Conservation (phyloP, 2,329 filamentous ascomycete species). For the Emericellopsis atlantica region DNA sequence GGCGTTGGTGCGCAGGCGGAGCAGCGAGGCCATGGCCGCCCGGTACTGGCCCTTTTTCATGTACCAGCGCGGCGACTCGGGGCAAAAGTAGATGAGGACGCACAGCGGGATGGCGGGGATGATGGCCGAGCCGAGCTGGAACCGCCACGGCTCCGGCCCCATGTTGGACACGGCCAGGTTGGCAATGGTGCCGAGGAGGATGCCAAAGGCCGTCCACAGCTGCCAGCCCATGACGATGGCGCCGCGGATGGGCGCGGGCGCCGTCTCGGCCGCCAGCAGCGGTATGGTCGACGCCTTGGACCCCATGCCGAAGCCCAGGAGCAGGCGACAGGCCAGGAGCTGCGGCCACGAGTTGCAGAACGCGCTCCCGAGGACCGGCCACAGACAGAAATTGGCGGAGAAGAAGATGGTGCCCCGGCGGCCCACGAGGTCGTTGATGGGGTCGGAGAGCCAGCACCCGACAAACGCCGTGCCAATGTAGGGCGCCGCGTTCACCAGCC, state of each 20-base stretch:
- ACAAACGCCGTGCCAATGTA: constrained; percentile 34
- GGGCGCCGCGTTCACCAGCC: constrained; percentile 51
- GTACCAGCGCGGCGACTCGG: constrained; percentile 52
- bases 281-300: constrained; percentile 61
- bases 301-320: constrained; percentile 68
- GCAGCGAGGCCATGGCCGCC: constrained; percentile 45
- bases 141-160: constrained; percentile 37
- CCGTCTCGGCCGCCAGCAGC: constrained; percentile 64
- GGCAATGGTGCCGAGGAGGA: constrained; percentile 46
- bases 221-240: constrained; percentile 77
- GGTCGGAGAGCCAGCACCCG: constrained; percentile 57
- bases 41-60: constrained; percentile 53
- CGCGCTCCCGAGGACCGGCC: constrained; percentile 57
- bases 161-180: constrained; percentile 35
- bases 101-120: constrained; percentile 44
- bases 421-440: constrained; percentile 34
- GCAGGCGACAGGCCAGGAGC: constrained; percentile 56
- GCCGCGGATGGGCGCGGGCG: constrained; percentile 56
- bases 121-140: constrained; percentile 53
- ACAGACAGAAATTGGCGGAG: constrained; percentile 59
- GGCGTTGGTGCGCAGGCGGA: constrained; percentile 36
- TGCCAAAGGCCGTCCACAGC: constrained; percentile 52
- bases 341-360: constrained; percentile 62
- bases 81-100: constrained; percentile 51
- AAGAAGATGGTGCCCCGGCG: constrained; percentile 52